These are phyloP conservation scores for Pulveroboletus sp. DNA, from an alignment of 768 basidiomycete genomes.

Conservation along the genomic window DNA sequence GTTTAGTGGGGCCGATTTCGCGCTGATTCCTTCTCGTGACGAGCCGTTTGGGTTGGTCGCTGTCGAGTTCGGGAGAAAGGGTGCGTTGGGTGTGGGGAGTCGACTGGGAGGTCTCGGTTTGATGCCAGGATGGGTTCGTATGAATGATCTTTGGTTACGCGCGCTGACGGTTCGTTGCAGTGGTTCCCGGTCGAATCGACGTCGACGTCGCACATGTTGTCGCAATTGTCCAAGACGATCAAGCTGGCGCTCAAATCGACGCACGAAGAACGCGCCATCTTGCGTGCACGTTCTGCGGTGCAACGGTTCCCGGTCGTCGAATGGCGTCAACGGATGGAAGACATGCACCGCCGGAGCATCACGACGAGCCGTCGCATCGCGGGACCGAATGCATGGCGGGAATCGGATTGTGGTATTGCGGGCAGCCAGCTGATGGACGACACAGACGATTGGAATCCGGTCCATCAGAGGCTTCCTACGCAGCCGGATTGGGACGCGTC, in stretches of 20 bases:
- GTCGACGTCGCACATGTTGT: conserved; percentile 91
- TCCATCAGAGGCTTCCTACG: conserved; percentile 56
- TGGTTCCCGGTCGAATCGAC: conserved; percentile 98
- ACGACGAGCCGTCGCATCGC: conserved; percentile 64
- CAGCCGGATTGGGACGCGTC: conserved; percentile 76
- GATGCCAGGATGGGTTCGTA: conserved; percentile 95
- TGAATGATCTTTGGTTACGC: too few relatives aligned
- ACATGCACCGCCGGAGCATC: conserved; percentile 89
- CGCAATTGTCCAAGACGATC: conserved; percentile 91
- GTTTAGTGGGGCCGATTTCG: conserved; percentile 94
- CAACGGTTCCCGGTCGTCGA: conserved; percentile 98
- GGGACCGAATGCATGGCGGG: conserved; percentile 73
- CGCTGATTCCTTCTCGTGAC: conserved; percentile 92
- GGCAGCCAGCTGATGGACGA: conserved; percentile 52
- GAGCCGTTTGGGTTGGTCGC: conserved; percentile 96
- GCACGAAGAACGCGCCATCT: conserved; percentile 86
- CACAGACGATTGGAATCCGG: conserved; percentile 79
- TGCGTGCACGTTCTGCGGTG: conserved; percentile 90
- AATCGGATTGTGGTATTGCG: conserved; percentile 58
- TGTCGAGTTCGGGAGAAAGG: conserved; percentile 95
- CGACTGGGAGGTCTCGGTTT: conserved; percentile 92
- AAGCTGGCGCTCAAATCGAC: conserved; percentile 91
- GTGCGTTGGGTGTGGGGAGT: conserved; percentile 93
- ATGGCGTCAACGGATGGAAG: conserved; percentile 95
- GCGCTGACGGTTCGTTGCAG: conserved; percentile 35